Percentiles rank a stretch among this genome's conserved stretches.
phyloP scores from a whole-genome alignment of 73 alveolate genomes.

The Breviolum minutum region DNA sequence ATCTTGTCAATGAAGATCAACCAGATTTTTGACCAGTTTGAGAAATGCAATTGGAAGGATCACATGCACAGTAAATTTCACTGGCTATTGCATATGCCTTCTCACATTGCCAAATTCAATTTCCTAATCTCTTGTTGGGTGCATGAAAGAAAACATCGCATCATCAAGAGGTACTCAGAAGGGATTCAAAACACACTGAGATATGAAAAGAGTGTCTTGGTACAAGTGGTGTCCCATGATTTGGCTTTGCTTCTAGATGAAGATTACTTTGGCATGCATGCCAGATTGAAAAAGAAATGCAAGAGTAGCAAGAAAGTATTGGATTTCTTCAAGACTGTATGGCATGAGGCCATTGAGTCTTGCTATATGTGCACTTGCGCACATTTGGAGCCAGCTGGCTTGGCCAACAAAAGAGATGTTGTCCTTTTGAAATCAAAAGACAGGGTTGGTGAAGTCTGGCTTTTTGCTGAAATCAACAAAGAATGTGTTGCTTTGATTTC shows the following conservation, averaged over 20 bases:
- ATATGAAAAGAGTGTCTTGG: background rate
- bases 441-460: background rate
- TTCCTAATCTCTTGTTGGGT: background rate
- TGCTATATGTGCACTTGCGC: background rate
- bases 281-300: background rate
- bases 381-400: background rate
- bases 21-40: background rate
- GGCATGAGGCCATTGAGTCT: background rate
- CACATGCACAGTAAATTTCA: slow-evolving; percentile 2
- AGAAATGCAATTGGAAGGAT: background rate
- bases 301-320: background rate
- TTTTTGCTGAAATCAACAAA: background rate
- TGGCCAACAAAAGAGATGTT: background rate
- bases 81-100: background rate
- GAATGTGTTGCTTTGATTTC: background rate
- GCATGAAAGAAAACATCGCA: slow-evolving; percentile 32
- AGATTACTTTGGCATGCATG: background rate
- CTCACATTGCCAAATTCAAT: background rate
- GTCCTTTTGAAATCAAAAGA: background rate
- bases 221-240: background rate
- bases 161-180: background rate
- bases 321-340: background rate
- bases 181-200: background rate
- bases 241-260: background rate
- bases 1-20: background rate